Base-by-base conservation (phyloP, 2,329 filamentous ascomycete genomes). In the Hypocreales sp. region DNA sequence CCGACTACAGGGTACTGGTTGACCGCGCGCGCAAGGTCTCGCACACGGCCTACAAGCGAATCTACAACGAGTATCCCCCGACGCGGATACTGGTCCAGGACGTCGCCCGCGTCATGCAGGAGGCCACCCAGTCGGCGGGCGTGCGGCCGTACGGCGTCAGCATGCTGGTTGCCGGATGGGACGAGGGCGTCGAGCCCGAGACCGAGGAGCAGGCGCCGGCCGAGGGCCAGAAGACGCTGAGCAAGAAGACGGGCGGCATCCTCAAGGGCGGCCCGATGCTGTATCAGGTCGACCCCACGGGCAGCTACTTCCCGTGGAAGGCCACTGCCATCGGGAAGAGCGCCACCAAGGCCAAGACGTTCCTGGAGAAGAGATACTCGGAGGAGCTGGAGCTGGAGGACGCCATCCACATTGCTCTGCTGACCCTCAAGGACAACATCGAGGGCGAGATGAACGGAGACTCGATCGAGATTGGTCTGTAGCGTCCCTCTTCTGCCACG, bases 51-150 rank as follows among this genome's bases (percentile, higher is more conserved):
- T 98, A 98, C 75, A 98, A 98, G 73, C 83, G 90, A 56, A 86
- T 98, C 64, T 98, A 98, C 68, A 98, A 98, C 61, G 90, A 98
- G 63, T 98, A 98, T 63, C 90, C 90, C n/a, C 90, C 90, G 5
- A 98, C 90, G 31, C 77, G 90, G 55, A 98, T 98, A 78, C 72
- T 98, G 61, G 90, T 98, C 31, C 90, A 98, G 60, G 90, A 98
- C 48, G 86, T 98, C 31, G 90, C 90, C 33, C 73, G 84, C 38
- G 87, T 95, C 40, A 94, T 98, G 78, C 90, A 98, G 60, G 90
- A 98, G 61, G 90, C 90, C 35, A 98, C 90, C 34, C 90, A 98
- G 58, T 93, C 83, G 21, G 90, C 90, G 50, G 90, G 90, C 72
- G 87, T 98, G 37, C 72, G 90, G 38, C 90, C 90, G 25, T 98